Percentiles rank a stretch among this genome's conserved stretches.
Conservation (phyloP, 257 asterid species). For the Lantana camara region DNA sequence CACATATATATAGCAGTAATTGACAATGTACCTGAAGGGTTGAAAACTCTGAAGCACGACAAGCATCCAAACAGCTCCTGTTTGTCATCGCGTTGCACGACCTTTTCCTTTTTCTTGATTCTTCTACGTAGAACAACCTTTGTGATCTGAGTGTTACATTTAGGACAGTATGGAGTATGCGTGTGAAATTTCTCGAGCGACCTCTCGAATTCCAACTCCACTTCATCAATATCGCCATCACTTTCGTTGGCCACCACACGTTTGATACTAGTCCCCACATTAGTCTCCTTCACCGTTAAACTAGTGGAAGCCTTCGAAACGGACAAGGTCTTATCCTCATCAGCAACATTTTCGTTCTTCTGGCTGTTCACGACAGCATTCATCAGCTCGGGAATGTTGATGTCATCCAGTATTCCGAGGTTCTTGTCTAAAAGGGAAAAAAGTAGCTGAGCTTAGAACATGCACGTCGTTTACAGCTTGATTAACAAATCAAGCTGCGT, state of each 20-base stretch:
- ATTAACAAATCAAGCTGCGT: too few species aligned
- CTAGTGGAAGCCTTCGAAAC: neutral
- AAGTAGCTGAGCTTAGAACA: conserved; percentile 19
- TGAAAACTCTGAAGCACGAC: conserved; percentile 61
- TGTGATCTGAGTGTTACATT: conserved; percentile 52
- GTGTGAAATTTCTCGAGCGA: conserved; percentile 53
- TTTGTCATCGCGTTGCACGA: neutral
- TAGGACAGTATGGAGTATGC: conserved; percentile 63
- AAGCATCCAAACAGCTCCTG: conserved; percentile 47
- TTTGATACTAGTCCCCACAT: conserved; percentile 6
- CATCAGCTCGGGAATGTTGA: conserved; percentile 36
- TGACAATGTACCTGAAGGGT: conserved; percentile 40
- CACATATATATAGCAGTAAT: too few species aligned
- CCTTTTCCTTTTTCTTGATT: conserved; percentile 16
- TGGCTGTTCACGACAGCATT: conserved; percentile 27
- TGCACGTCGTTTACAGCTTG: neutral
- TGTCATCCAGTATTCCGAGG: conserved; percentile 21
- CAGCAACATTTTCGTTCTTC: neutral
- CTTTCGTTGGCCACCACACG: conserved; percentile 25
- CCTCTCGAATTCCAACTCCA: conserved; percentile 60
- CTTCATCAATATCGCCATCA: conserved; percentile 52
- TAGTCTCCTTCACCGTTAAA: neutral
- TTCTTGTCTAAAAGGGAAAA: conserved; percentile 10
- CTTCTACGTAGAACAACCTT: conserved; percentile 64
- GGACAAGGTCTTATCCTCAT: conserved; percentile 7